These are phyloP conservation scores for Pythium sukuiense DNA, from an alignment of 352 stramenopile genomes.

Conservation along the genomic window DNA sequence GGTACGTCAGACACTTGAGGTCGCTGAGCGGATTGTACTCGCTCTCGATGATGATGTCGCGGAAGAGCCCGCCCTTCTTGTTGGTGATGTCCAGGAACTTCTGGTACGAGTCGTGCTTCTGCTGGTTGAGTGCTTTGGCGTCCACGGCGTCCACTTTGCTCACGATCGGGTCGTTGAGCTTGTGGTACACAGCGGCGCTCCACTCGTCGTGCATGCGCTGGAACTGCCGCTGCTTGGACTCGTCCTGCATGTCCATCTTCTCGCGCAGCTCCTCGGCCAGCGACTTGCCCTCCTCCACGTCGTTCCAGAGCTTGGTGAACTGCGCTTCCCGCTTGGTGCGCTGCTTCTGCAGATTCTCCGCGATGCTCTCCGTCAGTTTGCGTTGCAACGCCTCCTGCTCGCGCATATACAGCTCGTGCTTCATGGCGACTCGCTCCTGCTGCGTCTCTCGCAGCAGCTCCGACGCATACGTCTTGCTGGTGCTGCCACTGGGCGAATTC, in stretches of 20 bases:
- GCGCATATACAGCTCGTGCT: conserved; percentile 71
- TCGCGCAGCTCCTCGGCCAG: conserved; percentile 63
- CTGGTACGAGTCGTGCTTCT: conserved; percentile 67
- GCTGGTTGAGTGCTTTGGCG: conserved; percentile 34
- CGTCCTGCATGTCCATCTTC: conserved; percentile 62
- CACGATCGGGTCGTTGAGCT: conserved; percentile 67
- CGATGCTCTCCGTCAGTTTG: conserved; percentile 61
- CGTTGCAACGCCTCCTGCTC: conserved; percentile 64
- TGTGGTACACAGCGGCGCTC: conserved; percentile 61
- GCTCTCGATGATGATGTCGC: conserved; percentile 85
- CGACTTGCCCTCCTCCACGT: conserved; percentile 69
- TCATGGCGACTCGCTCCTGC: conserved; percentile 73
- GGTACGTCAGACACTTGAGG: conserved; percentile 52
- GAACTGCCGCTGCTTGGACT: conserved; percentile 58
- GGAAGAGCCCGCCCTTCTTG: conserved; percentile 78
- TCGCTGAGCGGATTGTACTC: conserved; percentile 82
- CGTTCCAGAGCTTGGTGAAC: conserved; percentile 64
- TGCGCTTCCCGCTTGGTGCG: conserved; percentile 66
- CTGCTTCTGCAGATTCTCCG: conserved; percentile 64
- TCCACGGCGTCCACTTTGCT: conserved; percentile 57
- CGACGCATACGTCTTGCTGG: conserved; percentile 35
- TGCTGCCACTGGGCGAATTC: conserved; percentile 23
- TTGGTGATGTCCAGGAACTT: conserved; percentile 81
- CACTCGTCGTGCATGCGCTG: conserved; percentile 79
- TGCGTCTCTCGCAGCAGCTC: conserved; percentile 64